Evolutionary conservation across 176 grass and related monocot species (phyloP).

Genomic region (sorghum (Sorghum bicolor)): Sorghum_bicolor_NCBIv3 NC_012871.2:61066501-61067000

Average conservation of each 20-base stretch:
- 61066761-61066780: not conserved
- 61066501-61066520: not conserved
- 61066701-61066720: not conserved
- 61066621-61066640: not conserved
- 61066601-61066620: not conserved
- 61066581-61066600: not conserved
- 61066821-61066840: not conserved
- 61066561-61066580: not conserved
- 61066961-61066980: not conserved
- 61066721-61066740: not conserved
- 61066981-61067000: not conserved
- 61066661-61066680: not conserved
- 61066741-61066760: not conserved
- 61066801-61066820: not conserved
- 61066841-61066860: not conserved
- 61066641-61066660: not conserved
- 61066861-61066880: not conserved
- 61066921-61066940: not conserved
- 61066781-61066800: not conserved
- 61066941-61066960: not conserved
- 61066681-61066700: not conserved
- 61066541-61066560: not conserved
- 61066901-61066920: not conserved
- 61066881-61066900: not conserved
- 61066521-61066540: not conserved